phyloP scores from a whole-genome alignment of 2,329 filamentous ascomycete species.

The Lasiodiplodia theobromae region DNA sequence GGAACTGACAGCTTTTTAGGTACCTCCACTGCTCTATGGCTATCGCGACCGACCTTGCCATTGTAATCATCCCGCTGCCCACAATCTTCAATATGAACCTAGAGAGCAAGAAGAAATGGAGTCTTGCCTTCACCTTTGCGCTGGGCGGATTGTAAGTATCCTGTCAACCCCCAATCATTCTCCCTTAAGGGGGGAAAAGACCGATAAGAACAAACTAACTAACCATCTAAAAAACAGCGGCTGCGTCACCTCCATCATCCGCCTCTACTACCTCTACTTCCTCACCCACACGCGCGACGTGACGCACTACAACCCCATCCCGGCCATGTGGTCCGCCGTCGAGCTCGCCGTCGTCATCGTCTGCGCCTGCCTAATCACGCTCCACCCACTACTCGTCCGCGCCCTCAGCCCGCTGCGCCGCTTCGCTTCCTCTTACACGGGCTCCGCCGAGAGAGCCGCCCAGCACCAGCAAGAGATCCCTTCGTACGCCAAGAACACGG shows the following conservation, averaged over 20 bases:
- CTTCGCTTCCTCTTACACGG: neutral
- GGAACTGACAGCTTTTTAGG: neutral
- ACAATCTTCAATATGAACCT: conserved; percentile 36
- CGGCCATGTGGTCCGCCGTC: conserved; percentile 39
- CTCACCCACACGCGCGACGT: conserved; percentile 37
- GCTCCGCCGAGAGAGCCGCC: neutral
- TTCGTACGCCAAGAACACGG: neutral
- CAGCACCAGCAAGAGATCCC: neutral
- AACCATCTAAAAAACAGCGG: conserved; percentile 32
- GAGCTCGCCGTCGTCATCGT: conserved; percentile 44
- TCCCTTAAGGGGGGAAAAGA: neutral
- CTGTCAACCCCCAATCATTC: neutral
- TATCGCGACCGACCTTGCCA: conserved; percentile 23
- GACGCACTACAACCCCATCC: conserved; percentile 41
- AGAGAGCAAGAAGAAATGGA: conserved; percentile 38
- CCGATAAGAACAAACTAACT: neutral
- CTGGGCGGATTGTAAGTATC: conserved; percentile 42
- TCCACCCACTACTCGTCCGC: conserved; percentile 39
- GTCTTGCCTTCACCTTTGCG: conserved; percentile 41
- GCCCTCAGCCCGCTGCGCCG: neutral
- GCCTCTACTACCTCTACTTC: conserved; percentile 36
- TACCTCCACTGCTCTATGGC: conserved; percentile 23
- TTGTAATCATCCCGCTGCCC: conserved; percentile 22
- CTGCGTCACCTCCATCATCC: conserved; percentile 35
- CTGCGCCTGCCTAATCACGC: conserved; percentile 40